Conservation (phyloP, 2,329 filamentous ascomycete species). For the Didymella segeticola region DNA sequence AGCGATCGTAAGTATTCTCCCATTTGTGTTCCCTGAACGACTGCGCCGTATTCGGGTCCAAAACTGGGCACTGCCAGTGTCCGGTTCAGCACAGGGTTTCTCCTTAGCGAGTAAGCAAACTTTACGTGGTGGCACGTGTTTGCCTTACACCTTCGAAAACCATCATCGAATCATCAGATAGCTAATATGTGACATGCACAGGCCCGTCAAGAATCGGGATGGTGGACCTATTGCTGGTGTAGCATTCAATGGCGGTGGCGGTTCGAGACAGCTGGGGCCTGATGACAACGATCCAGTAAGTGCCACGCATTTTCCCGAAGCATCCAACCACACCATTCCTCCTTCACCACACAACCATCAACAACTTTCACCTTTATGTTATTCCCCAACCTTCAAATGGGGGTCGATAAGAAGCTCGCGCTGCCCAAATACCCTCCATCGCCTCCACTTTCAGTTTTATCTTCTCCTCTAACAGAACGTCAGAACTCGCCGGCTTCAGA, state of each 20-base stretch:
- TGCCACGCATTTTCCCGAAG: conserved; percentile 51
- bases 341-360: conserved; percentile 46
- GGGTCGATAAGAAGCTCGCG: conserved; percentile 37
- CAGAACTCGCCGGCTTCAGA: conserved; percentile 56
- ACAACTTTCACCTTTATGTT: conserved; percentile 34
- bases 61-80: conserved; percentile 30
- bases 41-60: conserved; percentile 19
- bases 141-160: conserved; percentile 25
- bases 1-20: conserved; percentile 46
- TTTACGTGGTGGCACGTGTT: conserved; percentile 44
- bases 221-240: conserved; percentile 70
- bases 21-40: conserved; percentile 18
- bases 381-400: conserved; percentile 41
- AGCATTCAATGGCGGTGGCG: conserved; percentile 62
- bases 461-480: conserved; percentile 50
- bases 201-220: conserved; percentile 77
- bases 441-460: conserved; percentile 43
- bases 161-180: conserved; percentile 33
- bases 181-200: conserved; percentile 52
- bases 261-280: conserved; percentile 66
- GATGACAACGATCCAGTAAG: conserved; percentile 64
- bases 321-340: conserved; percentile 51
- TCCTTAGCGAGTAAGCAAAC: conserved; percentile 41
- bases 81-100: conserved; percentile 35
- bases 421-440: conserved; percentile 44